Percentiles rank a stretch among this genome's conserved stretches.
Evolutionary conservation across 768 basidiomycete species (phyloP).

Genomic region (Russula dissimulans): DNA sequence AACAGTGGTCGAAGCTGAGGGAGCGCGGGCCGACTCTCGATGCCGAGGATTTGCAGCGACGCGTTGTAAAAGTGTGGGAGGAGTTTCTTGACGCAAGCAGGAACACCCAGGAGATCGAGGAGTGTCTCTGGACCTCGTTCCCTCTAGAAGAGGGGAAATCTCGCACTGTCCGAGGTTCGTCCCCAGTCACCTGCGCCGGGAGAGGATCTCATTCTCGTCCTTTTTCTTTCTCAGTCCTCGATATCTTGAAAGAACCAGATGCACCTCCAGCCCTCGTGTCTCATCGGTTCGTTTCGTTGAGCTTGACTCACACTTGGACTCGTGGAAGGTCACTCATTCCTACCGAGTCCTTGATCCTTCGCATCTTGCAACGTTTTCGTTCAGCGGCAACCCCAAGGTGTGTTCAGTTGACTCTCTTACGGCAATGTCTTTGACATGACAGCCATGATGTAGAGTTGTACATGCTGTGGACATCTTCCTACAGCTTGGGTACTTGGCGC

Average conservation of each 20-base stretch:
- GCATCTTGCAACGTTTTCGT: conserved; percentile 27
- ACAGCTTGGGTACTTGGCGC: conserved; percentile 32
- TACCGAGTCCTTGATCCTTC: not conserved
- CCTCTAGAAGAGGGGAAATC: conserved; percentile 25
- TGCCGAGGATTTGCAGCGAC: conserved; percentile 28
- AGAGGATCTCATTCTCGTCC: not conserved
- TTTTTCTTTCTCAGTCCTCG: conserved; percentile 4
- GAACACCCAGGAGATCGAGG: conserved; percentile 35
- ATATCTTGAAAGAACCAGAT: conserved; percentile 12
- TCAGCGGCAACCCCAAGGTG: conserved; percentile 40
- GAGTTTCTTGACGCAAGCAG: conserved; percentile 36
- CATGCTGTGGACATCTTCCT: conserved; percentile 37
- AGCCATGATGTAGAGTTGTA: conserved; percentile 28
- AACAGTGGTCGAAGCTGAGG: conserved; percentile 30
- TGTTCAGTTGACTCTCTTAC: not conserved
- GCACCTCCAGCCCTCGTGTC: conserved; percentile 9
- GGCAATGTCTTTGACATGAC: not conserved
- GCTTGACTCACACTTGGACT: conserved; percentile 15
- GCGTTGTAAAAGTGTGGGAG: conserved; percentile 32
- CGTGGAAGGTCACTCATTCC: conserved; percentile 5
- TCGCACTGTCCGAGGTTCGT: conserved; percentile 22
- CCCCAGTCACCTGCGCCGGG: not conserved
- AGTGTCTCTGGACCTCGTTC: conserved; percentile 41
- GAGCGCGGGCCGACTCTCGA: conserved; percentile 23
- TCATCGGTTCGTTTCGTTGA: conserved; percentile 13